Percentiles rank a stretch among this genome's conserved stretches.
These are phyloP conservation scores for Fusarium globosum DNA, from an alignment of 2,329 filamentous ascomycete species.

Conservation along the genomic window DNA sequence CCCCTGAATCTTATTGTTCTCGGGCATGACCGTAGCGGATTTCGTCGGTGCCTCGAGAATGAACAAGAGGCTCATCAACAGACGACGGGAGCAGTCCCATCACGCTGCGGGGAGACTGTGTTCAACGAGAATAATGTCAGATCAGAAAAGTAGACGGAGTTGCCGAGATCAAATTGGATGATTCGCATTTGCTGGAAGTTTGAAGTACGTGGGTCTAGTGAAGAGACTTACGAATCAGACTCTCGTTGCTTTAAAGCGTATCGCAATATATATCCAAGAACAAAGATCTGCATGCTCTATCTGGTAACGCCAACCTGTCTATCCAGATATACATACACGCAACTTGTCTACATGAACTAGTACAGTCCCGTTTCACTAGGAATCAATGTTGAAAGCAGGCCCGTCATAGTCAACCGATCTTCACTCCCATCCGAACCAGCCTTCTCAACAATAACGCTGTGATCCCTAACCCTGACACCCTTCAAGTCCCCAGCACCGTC, in stretches of 20 bases:
- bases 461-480: constrained; percentile 22
- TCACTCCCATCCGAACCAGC: neutral
- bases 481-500: constrained; percentile 6
- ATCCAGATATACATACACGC: neutral
- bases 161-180: neutral
- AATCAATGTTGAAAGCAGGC: constrained; percentile 14
- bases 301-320: neutral
- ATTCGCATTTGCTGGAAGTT: neutral
- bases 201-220: no score
- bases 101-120: neutral
- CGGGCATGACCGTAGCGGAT: neutral
- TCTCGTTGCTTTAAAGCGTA: neutral
- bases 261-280: neutral
- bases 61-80: neutral
- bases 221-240: neutral
- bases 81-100: neutral
- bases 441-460: constrained; percentile 19
- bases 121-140: neutral
- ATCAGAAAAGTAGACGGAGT: neutral
- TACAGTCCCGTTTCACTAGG: neutral
- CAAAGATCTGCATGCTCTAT: neutral
- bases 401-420: constrained; percentile 1
- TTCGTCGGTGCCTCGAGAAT: neutral
- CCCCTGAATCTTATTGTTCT: neutral
- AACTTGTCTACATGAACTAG: neutral